phyloP scores from a whole-genome alignment of 768 basidiomycete genomes.

The Amanita thiersii region DNA sequence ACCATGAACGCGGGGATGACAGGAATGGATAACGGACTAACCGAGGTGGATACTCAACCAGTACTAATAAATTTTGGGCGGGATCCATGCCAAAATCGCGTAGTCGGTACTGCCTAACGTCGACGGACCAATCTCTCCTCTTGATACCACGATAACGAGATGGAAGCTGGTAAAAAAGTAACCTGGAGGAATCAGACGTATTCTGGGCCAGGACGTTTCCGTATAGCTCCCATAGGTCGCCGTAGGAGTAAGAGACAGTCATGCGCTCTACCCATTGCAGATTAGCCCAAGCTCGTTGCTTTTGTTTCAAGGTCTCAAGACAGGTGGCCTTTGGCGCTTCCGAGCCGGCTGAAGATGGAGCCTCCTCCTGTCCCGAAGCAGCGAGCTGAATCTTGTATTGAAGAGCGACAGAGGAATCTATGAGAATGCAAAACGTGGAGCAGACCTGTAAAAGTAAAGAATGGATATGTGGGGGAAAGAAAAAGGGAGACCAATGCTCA shows the following conservation, averaged over 20 bases:
- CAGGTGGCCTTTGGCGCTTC: conserved; percentile 27
- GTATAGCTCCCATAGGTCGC: conserved; percentile 48
- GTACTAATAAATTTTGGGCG: conserved; percentile 53
- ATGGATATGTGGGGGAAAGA: background rate
- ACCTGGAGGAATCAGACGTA: conserved; percentile 13
- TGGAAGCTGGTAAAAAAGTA: conserved; percentile 41
- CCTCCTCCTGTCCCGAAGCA: conserved; percentile 7
- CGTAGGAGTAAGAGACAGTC: conserved; percentile 30
- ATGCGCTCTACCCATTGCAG: conserved; percentile 24
- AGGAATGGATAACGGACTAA: conserved; percentile 14
- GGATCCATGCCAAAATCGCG: conserved; percentile 64
- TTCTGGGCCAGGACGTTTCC: conserved; percentile 48
- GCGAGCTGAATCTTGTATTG: conserved; percentile 13
- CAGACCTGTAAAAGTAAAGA: conserved; percentile 4
- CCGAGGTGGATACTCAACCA: conserved; percentile 33
- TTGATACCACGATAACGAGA: conserved; percentile 40
- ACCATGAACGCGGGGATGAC: conserved; percentile 1
- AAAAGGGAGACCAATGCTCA: background rate
- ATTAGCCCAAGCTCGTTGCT: conserved; percentile 16
- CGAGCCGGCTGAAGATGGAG: too few relatives aligned
- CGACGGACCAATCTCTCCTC: conserved; percentile 34
- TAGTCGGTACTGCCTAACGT: conserved; percentile 24
- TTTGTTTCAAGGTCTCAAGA: conserved; percentile 6
- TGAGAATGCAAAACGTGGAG: background rate
- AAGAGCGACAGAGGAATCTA: conserved; percentile 5